Base-by-base conservation (phyloP, 225 moss, liverwort and hornwort genomes). In the Asterella californica region DNA sequence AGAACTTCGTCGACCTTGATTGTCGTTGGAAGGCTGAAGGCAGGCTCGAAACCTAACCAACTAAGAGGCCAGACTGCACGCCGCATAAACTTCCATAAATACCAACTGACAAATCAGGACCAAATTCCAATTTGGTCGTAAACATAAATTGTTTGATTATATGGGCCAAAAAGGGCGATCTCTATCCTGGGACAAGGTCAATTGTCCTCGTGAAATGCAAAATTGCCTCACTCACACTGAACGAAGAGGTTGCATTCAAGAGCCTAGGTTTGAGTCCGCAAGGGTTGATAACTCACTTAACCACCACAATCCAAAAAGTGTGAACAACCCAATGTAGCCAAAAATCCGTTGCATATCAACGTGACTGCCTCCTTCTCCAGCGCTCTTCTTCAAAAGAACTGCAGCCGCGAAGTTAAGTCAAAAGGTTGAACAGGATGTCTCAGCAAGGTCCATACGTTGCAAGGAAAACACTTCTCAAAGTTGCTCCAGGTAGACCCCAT, bases 331-430 rank as follows among this genome's bases (percentile, higher is more conserved):
- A 73, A 97, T 92, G 83, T 91, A 97, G 80, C 96, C 96, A 75
- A 97, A 97, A 83, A 97, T 2, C 79, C 90, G 91, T 81, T 97
- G 96, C 93, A 97, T 89, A 81, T 97, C 96, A 77, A 97, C 93
- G 81, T 91, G 89, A 37, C 86, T 80, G 30, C 96, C 94, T 79
- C 94, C 96, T 78, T 97, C 94, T 71, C 96, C 96, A 32, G 90
- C 96, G 67, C 89, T 84, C 77, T 93, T 94, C 85, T 97, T 97
- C 75, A 97, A 83, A 83, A 97, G 90, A 65, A 94, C 96, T 96
- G 85, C 63, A 80, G 48, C 50, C 30, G 53, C 15, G 76, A 37
- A 63, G 42, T 72, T 34, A 27, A 71, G 50, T 17, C 50, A 45
- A 38, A n/a, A 0, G 4, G 36, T 60, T 37, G 29, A 60, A 42